Evolutionary conservation across 345 rosid genomes (phyloP).

Genomic region (Eucalyptus leucophloia): DNA sequence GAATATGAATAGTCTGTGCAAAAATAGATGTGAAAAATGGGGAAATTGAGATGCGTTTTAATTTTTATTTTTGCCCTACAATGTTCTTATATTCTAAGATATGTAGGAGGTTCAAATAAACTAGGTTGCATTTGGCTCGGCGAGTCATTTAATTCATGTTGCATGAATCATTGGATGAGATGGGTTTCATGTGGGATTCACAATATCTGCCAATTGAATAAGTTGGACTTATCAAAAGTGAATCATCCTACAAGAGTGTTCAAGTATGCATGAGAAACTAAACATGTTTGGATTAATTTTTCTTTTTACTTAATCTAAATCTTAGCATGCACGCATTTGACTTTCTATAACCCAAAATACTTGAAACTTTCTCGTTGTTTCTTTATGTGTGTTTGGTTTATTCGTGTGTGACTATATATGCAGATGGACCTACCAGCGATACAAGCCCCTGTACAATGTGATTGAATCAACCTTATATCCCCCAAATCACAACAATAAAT

Average conservation of each 20-base stretch:
- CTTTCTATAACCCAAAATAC: background rate
- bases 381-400: background rate
- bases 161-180: background rate
- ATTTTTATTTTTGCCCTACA: background rate
- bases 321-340: background rate
- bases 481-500: background rate
- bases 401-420: background rate
- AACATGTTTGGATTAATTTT: background rate
- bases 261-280: background rate
- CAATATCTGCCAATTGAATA: background rate
- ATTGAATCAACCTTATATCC: background rate
- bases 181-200: background rate
- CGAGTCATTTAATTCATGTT: background rate
- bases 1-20: background rate
- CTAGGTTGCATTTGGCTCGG: background rate
- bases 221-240: background rate
- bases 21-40: background rate
- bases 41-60: background rate
- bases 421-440: background rate
- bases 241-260: background rate
- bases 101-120: background rate
- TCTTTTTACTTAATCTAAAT: background rate
- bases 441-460: background rate
- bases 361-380: background rate
- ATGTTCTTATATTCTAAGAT: background rate